phyloP scores from a whole-genome alignment of 805 yeast species.

The Saccharomyces mikatae region DNA sequence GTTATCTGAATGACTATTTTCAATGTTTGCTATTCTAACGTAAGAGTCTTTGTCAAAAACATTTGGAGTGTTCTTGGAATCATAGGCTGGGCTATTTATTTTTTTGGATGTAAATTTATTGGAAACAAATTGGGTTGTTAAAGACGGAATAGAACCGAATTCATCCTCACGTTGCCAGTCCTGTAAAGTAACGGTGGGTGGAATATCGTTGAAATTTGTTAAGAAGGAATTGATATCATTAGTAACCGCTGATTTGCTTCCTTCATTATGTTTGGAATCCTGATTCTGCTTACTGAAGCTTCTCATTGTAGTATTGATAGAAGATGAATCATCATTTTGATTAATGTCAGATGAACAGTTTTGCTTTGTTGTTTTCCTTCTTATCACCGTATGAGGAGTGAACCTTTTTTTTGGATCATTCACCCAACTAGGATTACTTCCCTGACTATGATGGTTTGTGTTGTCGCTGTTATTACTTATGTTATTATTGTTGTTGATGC shows the following conservation, averaged over 20 bases:
- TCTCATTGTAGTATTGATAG: not conserved
- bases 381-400: constrained; percentile 40
- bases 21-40: not conserved
- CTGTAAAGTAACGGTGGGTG: not conserved
- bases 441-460: constrained; percentile 2
- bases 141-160: constrained; percentile 8
- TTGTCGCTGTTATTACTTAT: not conserved
- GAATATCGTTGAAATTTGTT: not conserved
- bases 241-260: not conserved
- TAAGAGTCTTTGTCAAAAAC: constrained; percentile 14
- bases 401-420: constrained; percentile 38
- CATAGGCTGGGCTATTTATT: not conserved
- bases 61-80: constrained; percentile 4
- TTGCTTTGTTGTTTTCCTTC: constrained; percentile 22
- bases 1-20: not conserved
- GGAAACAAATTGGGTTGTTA: constrained; percentile 2
- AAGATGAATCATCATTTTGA: not conserved
- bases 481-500: not conserved
- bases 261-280: not conserved
- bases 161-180: not conserved
- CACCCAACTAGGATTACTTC: constrained; percentile 31
- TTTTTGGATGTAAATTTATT: not conserved
- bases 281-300: not conserved
- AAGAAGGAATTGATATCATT: not conserved
- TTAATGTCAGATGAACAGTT: not conserved